These are phyloP conservation scores for Cenchrus purpureus DNA, from an alignment of 176 grass and related monocot genomes.

Conservation along the genomic window DNA sequence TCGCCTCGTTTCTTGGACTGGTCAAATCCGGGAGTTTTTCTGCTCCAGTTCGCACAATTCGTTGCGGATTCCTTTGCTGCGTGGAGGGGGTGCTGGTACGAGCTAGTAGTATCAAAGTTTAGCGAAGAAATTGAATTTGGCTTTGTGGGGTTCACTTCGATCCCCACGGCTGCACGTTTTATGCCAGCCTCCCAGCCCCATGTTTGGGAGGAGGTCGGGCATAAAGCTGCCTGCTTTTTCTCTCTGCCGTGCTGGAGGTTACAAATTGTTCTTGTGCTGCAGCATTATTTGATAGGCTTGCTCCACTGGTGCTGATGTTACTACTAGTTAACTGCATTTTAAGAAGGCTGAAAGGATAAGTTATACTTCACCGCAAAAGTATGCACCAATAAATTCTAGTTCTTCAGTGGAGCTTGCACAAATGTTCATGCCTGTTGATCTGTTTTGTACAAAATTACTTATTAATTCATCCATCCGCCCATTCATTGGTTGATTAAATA, in stretches of 20 bases:
- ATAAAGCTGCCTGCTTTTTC: not conserved
- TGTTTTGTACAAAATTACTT: too few relatives aligned
- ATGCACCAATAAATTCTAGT: too few relatives aligned
- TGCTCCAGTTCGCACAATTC: not conserved
- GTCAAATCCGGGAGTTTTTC: not conserved
- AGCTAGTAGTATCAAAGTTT: not conserved
- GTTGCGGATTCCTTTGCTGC: not conserved
- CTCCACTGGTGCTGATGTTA: not conserved
- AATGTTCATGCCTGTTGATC: too few relatives aligned
- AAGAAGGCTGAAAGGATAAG: too few relatives aligned
- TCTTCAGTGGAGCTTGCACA: too few relatives aligned
- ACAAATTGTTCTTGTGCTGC: not conserved
- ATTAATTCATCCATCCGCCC: too few relatives aligned
- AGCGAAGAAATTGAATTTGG: not conserved
- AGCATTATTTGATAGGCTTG: too few relatives aligned
- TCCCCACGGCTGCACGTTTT: not conserved
- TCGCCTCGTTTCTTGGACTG: not conserved
- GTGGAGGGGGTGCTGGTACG: not conserved
- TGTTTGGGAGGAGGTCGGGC: not conserved
- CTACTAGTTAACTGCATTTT: too few relatives aligned
- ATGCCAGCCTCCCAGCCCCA: not conserved
- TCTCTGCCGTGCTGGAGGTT: not conserved
- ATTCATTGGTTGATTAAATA: too few relatives aligned
- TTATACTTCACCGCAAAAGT: too few relatives aligned
- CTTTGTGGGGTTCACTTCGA: not conserved